These are phyloP conservation scores for Middelhovenomyces tepae DNA, from an alignment of 805 yeast species.

Conservation along the genomic window DNA sequence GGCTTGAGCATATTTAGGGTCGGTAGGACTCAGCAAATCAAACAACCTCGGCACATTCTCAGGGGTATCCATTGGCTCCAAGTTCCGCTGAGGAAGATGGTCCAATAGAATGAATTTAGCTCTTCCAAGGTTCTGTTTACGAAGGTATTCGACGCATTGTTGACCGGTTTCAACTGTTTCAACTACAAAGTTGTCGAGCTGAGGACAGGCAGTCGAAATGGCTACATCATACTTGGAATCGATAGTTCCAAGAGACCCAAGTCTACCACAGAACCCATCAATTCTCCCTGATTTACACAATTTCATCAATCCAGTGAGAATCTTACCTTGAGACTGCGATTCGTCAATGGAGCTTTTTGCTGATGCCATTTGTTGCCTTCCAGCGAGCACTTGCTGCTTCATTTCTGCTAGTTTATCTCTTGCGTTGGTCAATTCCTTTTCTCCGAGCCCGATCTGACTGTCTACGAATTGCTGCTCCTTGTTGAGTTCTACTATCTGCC, in stretches of 20 bases:
- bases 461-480: conserved; percentile 40
- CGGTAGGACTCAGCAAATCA: conserved; percentile 66
- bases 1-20: conserved; percentile 69
- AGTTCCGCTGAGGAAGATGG: conserved; percentile 57
- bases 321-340: conserved; percentile 61
- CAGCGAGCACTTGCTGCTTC: conserved; percentile 42
- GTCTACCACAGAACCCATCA: conserved; percentile 76
- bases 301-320: conserved; percentile 57
- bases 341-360: conserved; percentile 51
- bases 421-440: conserved; percentile 45
- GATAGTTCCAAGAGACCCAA: conserved; percentile 89
- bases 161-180: conserved; percentile 67
- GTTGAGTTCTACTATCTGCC: conserved; percentile 36
- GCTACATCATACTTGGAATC: conserved; percentile 88
- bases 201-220: conserved; percentile 87
- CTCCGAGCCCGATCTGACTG: conserved; percentile 52
- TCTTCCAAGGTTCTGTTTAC: conserved; percentile 77
- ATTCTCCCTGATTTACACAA: conserved; percentile 75
- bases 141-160: conserved; percentile 69
- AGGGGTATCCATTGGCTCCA: conserved; percentile 59
- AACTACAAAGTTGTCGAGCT: conserved; percentile 87
- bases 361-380: conserved; percentile 57
- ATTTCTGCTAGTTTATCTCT: conserved; percentile 40
- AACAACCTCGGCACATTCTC: conserved; percentile 69
- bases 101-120: conserved; percentile 79